Evolutionary conservation across 164 flowering plant genomes (phyloP).

Genomic region (Cinnamomum chago): DNA sequence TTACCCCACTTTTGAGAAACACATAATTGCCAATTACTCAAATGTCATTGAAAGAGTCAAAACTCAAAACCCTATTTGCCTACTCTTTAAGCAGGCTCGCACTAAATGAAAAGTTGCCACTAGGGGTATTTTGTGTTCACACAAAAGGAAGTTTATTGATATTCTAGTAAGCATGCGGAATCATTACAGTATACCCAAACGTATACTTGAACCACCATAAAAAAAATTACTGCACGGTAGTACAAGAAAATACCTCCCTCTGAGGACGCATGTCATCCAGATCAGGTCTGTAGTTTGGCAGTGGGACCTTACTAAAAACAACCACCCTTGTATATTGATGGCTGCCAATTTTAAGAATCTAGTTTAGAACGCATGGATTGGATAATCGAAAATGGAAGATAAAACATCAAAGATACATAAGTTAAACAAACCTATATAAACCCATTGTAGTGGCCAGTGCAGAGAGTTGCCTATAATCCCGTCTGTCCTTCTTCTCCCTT

Average conservation of each 20-base stretch:
- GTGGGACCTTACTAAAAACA: constrained; percentile 78
- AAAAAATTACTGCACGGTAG: not conserved
- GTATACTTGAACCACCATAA: not conserved
- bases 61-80: not conserved
- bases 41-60: not conserved
- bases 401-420: not conserved
- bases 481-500: constrained; percentile 84
- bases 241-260: constrained; percentile 58
- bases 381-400: not conserved
- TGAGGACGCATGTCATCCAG: constrained; percentile 89
- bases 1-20: not conserved
- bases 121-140: not conserved
- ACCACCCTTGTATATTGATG: constrained; percentile 69
- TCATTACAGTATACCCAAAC: not conserved
- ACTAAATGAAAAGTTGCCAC: no score
- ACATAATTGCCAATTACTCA: not conserved
- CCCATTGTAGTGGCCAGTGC: constrained; percentile 78
- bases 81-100: no score
- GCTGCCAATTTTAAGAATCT: constrained; percentile 40
- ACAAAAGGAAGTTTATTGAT: not conserved
- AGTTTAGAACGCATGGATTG: constrained; percentile 5
- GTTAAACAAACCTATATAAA: constrained; percentile 60
- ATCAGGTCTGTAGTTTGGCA: constrained; percentile 91
- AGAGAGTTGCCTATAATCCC: constrained; percentile 70
- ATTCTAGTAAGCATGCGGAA: not conserved